phyloP scores from a whole-genome alignment of 139 green algal genomes.

The Chlorella sp. region DNA sequence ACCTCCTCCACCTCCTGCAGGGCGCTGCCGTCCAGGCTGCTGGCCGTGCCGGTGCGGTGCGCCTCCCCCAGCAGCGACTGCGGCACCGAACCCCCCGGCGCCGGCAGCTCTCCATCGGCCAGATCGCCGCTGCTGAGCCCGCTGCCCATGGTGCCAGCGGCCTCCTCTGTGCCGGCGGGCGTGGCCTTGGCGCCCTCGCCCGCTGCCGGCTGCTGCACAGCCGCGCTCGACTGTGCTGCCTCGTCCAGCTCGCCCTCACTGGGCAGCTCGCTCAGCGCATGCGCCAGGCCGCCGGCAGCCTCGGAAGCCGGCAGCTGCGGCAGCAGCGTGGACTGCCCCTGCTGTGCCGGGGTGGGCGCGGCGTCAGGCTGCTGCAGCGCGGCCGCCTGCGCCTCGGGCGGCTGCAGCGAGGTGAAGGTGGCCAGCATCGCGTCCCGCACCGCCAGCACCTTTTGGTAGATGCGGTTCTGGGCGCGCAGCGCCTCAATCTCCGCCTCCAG shows the following conservation, averaged over 20 bases:
- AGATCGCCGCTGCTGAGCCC: neutral
- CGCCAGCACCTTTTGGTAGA: slow-evolving; percentile 21
- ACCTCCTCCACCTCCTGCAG: slow-evolving; percentile 1
- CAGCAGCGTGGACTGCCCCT: neutral
- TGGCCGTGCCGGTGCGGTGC: neutral
- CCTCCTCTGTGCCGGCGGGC: neutral
- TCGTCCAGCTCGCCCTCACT: slow-evolving; percentile 5
- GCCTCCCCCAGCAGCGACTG: neutral
- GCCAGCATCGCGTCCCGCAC: slow-evolving; percentile 34
- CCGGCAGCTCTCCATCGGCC: neutral
- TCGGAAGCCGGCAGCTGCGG: neutral
- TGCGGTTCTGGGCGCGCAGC: neutral
- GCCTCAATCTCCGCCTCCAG: neutral
- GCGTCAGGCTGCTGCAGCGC: neutral
- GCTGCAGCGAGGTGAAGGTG: neutral
- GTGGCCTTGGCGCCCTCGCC: neutral
- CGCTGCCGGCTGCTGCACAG: neutral
- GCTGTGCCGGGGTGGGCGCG: neutral
- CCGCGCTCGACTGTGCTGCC: neutral
- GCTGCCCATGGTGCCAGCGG: neutral
- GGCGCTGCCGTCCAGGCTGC: slow-evolving; percentile 7
- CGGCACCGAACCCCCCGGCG: neutral
- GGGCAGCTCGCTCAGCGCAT: neutral
- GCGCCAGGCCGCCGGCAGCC: neutral
- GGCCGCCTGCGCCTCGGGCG: neutral